phyloP scores from a whole-genome alignment of 768 basidiomycete species.

The Amanita thiersii region DNA sequence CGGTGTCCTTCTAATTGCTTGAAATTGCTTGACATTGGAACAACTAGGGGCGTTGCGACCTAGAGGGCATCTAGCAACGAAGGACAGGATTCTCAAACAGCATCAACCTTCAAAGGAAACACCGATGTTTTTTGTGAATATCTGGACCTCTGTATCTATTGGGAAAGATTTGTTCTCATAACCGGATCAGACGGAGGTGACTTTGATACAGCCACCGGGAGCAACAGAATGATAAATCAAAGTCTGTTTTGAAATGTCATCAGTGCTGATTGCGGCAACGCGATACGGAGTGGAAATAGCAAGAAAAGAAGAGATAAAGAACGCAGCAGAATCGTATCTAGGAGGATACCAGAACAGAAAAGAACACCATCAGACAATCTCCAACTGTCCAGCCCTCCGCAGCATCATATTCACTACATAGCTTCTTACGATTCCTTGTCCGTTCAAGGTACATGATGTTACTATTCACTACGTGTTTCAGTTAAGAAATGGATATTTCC shows the following conservation, averaged over 20 bases:
- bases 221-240: too few species aligned
- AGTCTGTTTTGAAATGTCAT: too few species aligned
- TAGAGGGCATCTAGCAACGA: conserved; percentile 25
- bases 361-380: too few species aligned
- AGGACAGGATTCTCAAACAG: conserved; percentile 20
- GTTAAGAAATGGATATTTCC: too few species aligned
- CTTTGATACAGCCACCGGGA: too few species aligned
- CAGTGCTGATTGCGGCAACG: conserved; percentile 46
- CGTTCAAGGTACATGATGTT: too few species aligned
- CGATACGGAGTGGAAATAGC: conserved; percentile 43
- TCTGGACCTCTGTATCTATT: conserved; percentile 54
- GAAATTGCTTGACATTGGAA: conserved; percentile 54
- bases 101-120: conserved; percentile 47
- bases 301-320: conserved; percentile 49
- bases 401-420: too few species aligned
- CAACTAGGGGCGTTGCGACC: conserved; percentile 45
- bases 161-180: conserved; percentile 34
- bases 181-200: conserved; percentile 16
- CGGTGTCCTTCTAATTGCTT: conserved; percentile 56
- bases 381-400: too few species aligned
- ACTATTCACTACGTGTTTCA: too few species aligned
- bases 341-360: conserved; percentile 53
- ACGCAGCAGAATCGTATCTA: conserved; percentile 57
- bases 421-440: too few species aligned
- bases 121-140: conserved; percentile 50